Evolutionary conservation across 108 stramenopile species (phyloP), one percentile per base, ranked within the genome.

Genomic region (Nitzschia inconspicua): DNA sequence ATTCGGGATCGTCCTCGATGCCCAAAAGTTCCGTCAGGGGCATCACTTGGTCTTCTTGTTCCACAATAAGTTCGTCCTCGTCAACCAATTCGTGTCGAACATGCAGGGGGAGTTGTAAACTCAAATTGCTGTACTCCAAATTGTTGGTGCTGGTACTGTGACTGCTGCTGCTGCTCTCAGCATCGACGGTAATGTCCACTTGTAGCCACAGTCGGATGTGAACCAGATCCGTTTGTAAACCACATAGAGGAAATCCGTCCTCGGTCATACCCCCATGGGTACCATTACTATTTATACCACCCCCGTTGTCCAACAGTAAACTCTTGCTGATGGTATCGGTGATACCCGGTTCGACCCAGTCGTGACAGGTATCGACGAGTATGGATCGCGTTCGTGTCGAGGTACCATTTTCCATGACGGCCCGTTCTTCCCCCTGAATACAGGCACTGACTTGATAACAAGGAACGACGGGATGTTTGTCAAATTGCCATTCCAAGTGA

Each of bases 401-500:
- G 7, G 42, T 54, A 8, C 68, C 72, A 48, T 75, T 69, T 50
- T 70, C 73, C 31, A 50, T 48, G 13, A 77, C 20, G 24, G 76
- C 78, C 10, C 41, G 37, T 65, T 84, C 83, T 60, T 77, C 78
- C 26, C 83, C 83, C 2, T 64, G 48, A 44, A 84, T 31, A 60
- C 71, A 80, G 3, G 78, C 76, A 26, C 69, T 60, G 6, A 80
- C 73, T 71, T 79, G 77, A 43, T 66, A 47, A 43, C 78, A 79
- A 29, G 79, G 83, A 13, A 74, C 53, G 65, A 64, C 63, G n/a
- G 34, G 10, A 1, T 54, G 14, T 44, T 49, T 24, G n/a, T 3
- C 10, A 58, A 83, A 83, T 57, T 83, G 69, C 51, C 69, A 77
- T 47, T 76, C 47, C 36, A 84, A 34, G 5, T 68, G 52, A 8